phyloP scores from a whole-genome alignment of 441 rosid genomes.

The Erodium trifolium region DNA sequence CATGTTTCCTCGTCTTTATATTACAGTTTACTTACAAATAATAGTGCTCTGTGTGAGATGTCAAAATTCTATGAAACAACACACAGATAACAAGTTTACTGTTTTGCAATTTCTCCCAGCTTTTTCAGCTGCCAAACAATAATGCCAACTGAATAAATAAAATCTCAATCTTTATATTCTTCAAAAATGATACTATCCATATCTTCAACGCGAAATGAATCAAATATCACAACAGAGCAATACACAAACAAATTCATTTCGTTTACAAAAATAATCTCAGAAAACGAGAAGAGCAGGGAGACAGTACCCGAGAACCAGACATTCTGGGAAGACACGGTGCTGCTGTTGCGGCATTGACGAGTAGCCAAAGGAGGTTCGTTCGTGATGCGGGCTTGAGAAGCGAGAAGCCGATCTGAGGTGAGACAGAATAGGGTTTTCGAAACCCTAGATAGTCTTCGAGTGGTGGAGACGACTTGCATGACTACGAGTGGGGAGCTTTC shows the following conservation, averaged over 20 bases:
- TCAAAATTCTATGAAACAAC: neutral
- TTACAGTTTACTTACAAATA: neutral
- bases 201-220: neutral
- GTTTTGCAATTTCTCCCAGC: neutral
- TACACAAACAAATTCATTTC: neutral
- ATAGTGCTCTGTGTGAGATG: neutral
- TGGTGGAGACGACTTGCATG: neutral
- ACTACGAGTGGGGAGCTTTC: neutral
- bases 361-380: neutral
- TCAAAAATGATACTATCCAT: neutral
- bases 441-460: constrained; percentile 4
- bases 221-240: neutral
- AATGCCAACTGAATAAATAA: neutral
- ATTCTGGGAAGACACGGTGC: neutral
- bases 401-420: constrained; percentile 1
- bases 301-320: neutral
- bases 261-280: neutral
- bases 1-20: neutral
- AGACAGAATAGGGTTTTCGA: neutral
- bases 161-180: neutral
- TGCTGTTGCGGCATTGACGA: constrained; percentile 1
- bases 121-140: neutral
- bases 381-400: neutral
- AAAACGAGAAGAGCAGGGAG: neutral
- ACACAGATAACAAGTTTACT: too few relatives aligned